Base-by-base conservation (phyloP, 2,329 filamentous ascomycete species). In the Xylariaceae sp. region DNA sequence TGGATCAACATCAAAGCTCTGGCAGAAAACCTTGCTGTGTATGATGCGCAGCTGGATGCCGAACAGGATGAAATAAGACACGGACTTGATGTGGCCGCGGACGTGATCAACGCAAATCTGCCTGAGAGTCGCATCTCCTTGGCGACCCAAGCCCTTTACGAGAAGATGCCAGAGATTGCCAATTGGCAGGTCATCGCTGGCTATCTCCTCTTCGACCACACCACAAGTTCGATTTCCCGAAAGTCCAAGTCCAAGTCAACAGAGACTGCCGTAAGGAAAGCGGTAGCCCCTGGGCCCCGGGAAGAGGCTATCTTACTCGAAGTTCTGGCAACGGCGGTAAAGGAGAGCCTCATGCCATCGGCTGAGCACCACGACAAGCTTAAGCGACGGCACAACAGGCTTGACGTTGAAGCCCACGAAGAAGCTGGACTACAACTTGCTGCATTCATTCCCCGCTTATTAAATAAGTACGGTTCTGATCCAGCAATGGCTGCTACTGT, bases 1-100 rank as follows among this genome's bases (percentile, higher is more conserved):
- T 99, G 94, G 94, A 84, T 97, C 68, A 91, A 90, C 70, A 85
- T 95, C 71, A 99, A 97, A 75, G 93, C 89, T 65, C 80, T 99
- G 11, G 90, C 89, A 2, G 91, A 96, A 73, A 88, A 89, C 9
- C 80, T 99, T 30, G 83, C 89, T 37, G 83, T 85, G 8, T 97
- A 97, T 69, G 91, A 97, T 70, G 79, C 82, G 4, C 86, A 90
- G 66, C 79, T 87, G 49, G 79, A 83, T 54, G 81, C 84, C 45
- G 82, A 84, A 35, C 76, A 85, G 58, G 76, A 77, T 13, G 75
- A 76, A 7, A 74, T 75, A 23, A 67, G 75, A 13, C 73, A 77
- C n/a, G 76, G 76, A 2, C 66, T 82, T 9, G 80, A 83, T 62
- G 74, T 80, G 49, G 78, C 81, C 2, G 77, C 75, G 57, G 78